phyloP scores from a whole-genome alignment of 2,329 filamentous ascomycete genomes.

The Lizonia empirigonia region DNA sequence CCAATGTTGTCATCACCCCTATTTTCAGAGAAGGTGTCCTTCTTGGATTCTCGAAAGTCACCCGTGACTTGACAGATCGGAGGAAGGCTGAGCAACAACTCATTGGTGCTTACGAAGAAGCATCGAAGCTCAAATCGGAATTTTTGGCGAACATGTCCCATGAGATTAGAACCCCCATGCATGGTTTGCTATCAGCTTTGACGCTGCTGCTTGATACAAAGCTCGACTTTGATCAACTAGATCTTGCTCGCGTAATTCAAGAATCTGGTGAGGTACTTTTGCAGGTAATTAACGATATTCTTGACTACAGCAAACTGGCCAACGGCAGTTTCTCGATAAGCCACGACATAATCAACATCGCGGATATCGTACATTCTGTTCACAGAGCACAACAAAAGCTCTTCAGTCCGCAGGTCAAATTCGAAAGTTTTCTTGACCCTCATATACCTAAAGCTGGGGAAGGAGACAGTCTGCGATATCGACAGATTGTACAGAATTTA shows the following conservation, averaged over 20 bases:
- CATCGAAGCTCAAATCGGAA: conserved; percentile 66
- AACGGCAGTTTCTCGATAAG: conserved; percentile 65
- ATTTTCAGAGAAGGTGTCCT: conserved; percentile 60
- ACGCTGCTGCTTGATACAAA: conserved; percentile 61
- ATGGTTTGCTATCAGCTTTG: conserved; percentile 64
- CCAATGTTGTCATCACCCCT: conserved; percentile 64
- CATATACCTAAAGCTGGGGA: conserved; percentile 57
- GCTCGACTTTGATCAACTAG: conserved; percentile 60
- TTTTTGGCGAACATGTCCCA: conserved; percentile 69
- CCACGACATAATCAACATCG: conserved; percentile 58
- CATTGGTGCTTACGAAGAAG: conserved; percentile 64
- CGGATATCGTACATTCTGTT: conserved; percentile 55
- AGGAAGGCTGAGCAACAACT: conserved; percentile 61
- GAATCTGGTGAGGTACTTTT: conserved; percentile 64
- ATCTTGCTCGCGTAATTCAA: conserved; percentile 63
- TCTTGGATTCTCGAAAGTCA: conserved; percentile 65
- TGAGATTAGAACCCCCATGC: conserved; percentile 69
- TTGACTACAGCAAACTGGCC: conserved; percentile 69
- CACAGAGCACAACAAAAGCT: conserved; percentile 57
- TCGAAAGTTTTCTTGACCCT: conserved; percentile 54
- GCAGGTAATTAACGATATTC: conserved; percentile 68
- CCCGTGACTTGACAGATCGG: conserved; percentile 62
- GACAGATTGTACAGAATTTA: conserved; percentile 67
- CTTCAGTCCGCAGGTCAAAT: conserved; percentile 54
- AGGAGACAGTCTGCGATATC: conserved; percentile 65